Base-by-base conservation (phyloP, 257 asterid genomes). In the Linderniella brevidens region DNA sequence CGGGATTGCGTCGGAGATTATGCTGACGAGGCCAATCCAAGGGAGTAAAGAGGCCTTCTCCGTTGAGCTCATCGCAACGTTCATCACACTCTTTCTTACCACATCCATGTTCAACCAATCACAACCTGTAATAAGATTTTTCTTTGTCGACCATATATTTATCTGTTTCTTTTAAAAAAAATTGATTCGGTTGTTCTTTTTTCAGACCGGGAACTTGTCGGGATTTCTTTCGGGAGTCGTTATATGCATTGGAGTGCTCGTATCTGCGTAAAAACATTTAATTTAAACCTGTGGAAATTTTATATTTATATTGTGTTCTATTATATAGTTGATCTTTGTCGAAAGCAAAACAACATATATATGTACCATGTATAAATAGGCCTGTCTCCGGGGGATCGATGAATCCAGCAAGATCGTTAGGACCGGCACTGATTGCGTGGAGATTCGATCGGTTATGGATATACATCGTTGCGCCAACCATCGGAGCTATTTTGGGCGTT, bases 321-420 rank as follows among this genome's bases (percentile, higher is more conserved):
- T 25, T 2, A 25, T 25, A 25, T 3, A 6, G 32, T 25, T 6
- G 32, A 25, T 25, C 32, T 25, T 25, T 25, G 32, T 25, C 32
- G 32, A 25, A 25, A 25, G 32, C n/a, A 25, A 25, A 25, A 25
- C 6, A 25, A 25, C 6, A 13, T 42, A 13, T 9, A 9, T 45
- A 11, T 45, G 1, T 19, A 46, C 10, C 16, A 11, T 45, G 1
- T 19, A 46, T 17, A 19, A 18, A 47, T n/a, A 52, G 50, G 13
- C 93, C 97, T 0, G 63, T 83, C 37, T 80, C 95, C 9, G 97
- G 95, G 44, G 97, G 86, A 13, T 88, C 97, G 17, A 68, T 88
- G 92, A 88, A 88, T 58, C 97, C 97, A 55, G 97, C 95, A 41
- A 72, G 97, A 54, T 87, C 97, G 43, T 17, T 83, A 32, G 97